phyloP scores from a whole-genome alignment of 108 stramenopile genomes.

The Pseudonitzschia multiseries region DNA sequence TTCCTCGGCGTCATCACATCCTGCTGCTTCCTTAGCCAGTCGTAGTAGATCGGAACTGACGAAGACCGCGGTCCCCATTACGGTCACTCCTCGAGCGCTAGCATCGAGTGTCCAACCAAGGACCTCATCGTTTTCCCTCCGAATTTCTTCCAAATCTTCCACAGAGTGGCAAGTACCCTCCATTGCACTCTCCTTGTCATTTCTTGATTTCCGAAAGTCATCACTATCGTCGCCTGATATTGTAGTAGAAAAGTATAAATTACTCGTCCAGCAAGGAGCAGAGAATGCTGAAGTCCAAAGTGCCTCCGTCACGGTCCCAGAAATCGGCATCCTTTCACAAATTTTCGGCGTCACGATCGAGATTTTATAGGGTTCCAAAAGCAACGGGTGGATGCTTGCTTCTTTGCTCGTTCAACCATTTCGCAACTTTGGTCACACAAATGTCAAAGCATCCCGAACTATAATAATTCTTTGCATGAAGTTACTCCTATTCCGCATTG shows the following conservation, averaged over 20 bases:
- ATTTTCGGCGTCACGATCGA: not conserved
- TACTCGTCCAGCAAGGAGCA: conserved; percentile 26
- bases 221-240: not conserved
- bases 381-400: not conserved
- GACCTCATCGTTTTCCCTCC: conserved; percentile 35
- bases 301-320: conserved; percentile 3
- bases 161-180: not conserved
- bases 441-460: too few species aligned
- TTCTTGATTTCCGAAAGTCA: not conserved
- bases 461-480: too few species aligned
- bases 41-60: conserved; percentile 64
- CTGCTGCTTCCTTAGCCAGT: conserved; percentile 55
- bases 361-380: not conserved
- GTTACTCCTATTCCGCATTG: too few species aligned
- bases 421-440: not conserved
- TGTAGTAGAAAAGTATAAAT: conserved; percentile 20
- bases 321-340: not conserved
- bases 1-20: conserved; percentile 27
- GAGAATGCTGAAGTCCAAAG: conserved; percentile 26
- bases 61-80: conserved; percentile 59
- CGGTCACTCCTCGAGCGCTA: conserved; percentile 42
- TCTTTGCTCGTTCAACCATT: not conserved
- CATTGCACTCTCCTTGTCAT: not conserved
- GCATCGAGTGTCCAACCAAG: conserved; percentile 71
- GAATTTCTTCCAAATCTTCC: not conserved